Conservation (phyloP, 2,329 filamentous ascomycete species). For the Chaetomium globosum region DNA sequence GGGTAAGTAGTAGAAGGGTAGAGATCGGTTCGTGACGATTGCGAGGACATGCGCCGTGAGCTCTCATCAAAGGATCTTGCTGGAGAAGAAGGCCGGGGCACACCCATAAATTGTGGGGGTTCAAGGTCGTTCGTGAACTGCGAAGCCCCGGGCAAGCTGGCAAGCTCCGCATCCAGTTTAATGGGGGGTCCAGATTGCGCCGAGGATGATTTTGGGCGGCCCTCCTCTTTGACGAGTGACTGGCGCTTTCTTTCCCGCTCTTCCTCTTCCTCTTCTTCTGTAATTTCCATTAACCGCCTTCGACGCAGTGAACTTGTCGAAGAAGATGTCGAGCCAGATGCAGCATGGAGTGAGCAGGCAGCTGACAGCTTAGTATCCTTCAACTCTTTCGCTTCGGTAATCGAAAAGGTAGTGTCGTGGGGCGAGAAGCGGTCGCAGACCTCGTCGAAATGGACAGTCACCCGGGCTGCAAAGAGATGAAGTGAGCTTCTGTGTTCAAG, state of each 20-base stretch:
- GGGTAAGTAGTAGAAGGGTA: slow-evolving; percentile 54
- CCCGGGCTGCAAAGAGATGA: slow-evolving; percentile 65
- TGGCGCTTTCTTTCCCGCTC: slow-evolving; percentile 61
- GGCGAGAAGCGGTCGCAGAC: slow-evolving; percentile 75
- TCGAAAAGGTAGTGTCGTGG: slow-evolving; percentile 81
- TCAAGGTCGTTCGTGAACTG: slow-evolving; percentile 55
- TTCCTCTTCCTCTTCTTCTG: slow-evolving; percentile 80
- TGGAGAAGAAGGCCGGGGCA: slow-evolving; percentile 50
- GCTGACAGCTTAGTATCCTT: slow-evolving; percentile 86
- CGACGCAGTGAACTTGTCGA: slow-evolving; percentile 78
- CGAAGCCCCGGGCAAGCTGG: slow-evolving; percentile 53
- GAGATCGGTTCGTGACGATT: slow-evolving; percentile 56
- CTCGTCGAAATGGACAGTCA: slow-evolving; percentile 71
- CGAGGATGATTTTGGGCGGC: slow-evolving; percentile 38
- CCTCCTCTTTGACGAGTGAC: slow-evolving; percentile 56
- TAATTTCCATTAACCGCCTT: slow-evolving; percentile 83
- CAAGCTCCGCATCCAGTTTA: slow-evolving; percentile 56
- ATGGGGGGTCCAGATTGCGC: slow-evolving; percentile 45
- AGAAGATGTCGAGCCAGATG: slow-evolving; percentile 81
- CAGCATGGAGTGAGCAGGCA: slow-evolving; percentile 85
- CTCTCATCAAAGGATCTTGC: slow-evolving; percentile 49
- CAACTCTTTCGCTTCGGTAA: slow-evolving; percentile 73
- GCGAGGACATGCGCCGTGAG: slow-evolving; percentile 53
- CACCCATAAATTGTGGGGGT: slow-evolving; percentile 56
- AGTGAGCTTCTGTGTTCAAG: slow-evolving; percentile 37